These are phyloP conservation scores for Kuraishia hungarica DNA, from an alignment of 805 yeast genomes.

Conservation along the genomic window DNA sequence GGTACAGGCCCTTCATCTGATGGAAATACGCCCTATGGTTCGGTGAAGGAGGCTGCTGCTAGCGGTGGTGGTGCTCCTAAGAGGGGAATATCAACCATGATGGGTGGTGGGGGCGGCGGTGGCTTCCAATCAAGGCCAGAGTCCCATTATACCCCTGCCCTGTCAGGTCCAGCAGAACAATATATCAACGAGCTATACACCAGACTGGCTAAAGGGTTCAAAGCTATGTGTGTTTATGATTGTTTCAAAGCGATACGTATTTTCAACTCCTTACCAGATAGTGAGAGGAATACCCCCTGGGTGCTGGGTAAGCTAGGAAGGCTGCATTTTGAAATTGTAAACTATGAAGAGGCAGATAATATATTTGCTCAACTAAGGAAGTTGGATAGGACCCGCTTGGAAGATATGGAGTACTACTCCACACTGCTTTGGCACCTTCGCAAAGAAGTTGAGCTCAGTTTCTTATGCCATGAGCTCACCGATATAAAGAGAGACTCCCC, in stretches of 20 bases:
- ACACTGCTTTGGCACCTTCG: slow-evolving; percentile 91
- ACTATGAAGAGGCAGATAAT: slow-evolving; percentile 67
- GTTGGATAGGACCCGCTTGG: slow-evolving; percentile 67
- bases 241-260: slow-evolving; percentile 72
- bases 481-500: slow-evolving; percentile 59
- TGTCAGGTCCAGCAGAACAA: slow-evolving; percentile 19
- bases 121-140: neutral
- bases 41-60: too few species aligned
- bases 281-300: slow-evolving; percentile 71
- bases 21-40: neutral
- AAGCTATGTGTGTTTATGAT: slow-evolving; percentile 57
- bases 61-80: slow-evolving; percentile 5
- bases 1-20: neutral
- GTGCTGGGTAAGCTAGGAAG: slow-evolving; percentile 75
- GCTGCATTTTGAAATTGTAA: slow-evolving; percentile 78
- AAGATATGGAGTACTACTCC: slow-evolving; percentile 88
- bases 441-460: slow-evolving; percentile 70
- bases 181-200: slow-evolving; percentile 40
- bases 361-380: slow-evolving; percentile 55
- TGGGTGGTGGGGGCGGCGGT: slow-evolving; percentile 3
- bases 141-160: neutral
- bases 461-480: slow-evolving; percentile 71
- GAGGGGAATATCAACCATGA: slow-evolving; percentile 16
- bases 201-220: slow-evolving; percentile 50
- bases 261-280: slow-evolving; percentile 53